Percentiles rank a stretch among this genome's conserved stretches.
Conservation (phyloP, 805 yeast species). For the Kregervanrija fluxuum region DNA sequence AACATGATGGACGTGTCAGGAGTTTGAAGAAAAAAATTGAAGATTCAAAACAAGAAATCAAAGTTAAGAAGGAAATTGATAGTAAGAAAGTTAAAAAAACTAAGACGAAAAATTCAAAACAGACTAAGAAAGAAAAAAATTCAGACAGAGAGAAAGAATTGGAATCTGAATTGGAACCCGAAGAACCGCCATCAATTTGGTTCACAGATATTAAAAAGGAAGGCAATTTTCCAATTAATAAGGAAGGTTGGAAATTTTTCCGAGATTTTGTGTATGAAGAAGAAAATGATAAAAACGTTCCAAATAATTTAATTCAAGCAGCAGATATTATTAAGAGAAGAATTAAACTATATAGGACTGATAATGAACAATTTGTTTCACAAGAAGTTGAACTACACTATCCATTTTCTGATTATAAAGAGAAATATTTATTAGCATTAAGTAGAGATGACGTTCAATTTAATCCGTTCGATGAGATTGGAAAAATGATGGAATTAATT, state of each 20-base stretch:
- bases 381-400: slow-evolving; percentile 25
- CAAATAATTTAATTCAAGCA: slow-evolving; percentile 13
- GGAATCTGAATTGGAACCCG: slow-evolving; percentile 2
- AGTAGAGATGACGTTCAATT: slow-evolving; percentile 49
- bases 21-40: background rate
- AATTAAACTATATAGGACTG: slow-evolving; percentile 21
- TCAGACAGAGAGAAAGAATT: slow-evolving; percentile 1
- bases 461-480: slow-evolving; percentile 60
- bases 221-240: slow-evolving; percentile 2
- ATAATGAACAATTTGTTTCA: slow-evolving; percentile 20
- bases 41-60: background rate
- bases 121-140: background rate
- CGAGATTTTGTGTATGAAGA: slow-evolving; percentile 16
- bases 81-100: background rate
- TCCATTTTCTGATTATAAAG: slow-evolving; percentile 41
- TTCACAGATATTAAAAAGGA: slow-evolving; percentile 16
- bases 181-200: slow-evolving; percentile 14
- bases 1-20: background rate
- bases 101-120: background rate
- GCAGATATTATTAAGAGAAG: slow-evolving; percentile 14
- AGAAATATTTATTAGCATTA: slow-evolving; percentile 39
- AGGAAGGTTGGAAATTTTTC: slow-evolving; percentile 14
- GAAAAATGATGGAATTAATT: slow-evolving; percentile 38
- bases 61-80: background rate
- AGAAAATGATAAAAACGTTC: slow-evolving; percentile 13